phyloP scores from a whole-genome alignment of 2,329 filamentous ascomycete species.

The Annulohypoxylon truncatum region DNA sequence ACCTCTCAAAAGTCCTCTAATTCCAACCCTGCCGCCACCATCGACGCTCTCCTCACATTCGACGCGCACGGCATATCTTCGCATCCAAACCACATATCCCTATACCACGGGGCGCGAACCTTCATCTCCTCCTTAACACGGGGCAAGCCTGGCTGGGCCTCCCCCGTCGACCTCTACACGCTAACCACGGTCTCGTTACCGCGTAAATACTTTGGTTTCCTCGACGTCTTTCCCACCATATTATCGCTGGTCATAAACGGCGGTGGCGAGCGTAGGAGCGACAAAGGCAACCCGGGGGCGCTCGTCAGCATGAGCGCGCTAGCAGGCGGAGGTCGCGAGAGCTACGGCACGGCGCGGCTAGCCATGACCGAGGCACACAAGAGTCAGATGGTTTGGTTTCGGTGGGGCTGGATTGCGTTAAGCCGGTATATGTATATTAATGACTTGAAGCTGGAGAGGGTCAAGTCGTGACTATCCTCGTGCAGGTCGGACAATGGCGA shows the following conservation, averaged over 20 bases:
- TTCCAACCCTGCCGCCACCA: conserved; percentile 61
- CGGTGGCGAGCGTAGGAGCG: conserved; percentile 36
- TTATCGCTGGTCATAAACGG: conserved; percentile 61
- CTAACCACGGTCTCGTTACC: conserved; percentile 76
- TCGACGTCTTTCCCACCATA: conserved; percentile 82
- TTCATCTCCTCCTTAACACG: conserved; percentile 77
- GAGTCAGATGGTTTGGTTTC: conserved; percentile 99
- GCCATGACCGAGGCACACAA: conserved; percentile 92
- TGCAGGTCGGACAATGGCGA: background rate
- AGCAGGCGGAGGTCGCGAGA: conserved; percentile 66
- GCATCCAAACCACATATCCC: conserved; percentile 93
- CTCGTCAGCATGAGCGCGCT: conserved; percentile 80
- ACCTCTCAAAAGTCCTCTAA: conserved; percentile 47
- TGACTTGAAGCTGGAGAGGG: conserved; percentile 73
- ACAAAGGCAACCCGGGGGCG: conserved; percentile 64
- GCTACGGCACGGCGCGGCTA: conserved; percentile 71
- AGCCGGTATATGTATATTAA: conserved; percentile 97
- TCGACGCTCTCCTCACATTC: conserved; percentile 91
- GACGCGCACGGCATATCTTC: conserved; percentile 83
- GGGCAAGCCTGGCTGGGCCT: conserved; percentile 71
- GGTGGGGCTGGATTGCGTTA: conserved; percentile 92
- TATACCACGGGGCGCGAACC: conserved; percentile 81
- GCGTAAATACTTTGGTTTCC: conserved; percentile 83
- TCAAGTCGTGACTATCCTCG: conserved; percentile 41
- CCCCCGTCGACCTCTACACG: conserved; percentile 87